These are phyloP conservation scores for Gymnopus androsaceus DNA, from an alignment of 1,284 basidiomycete genomes.

Conservation along the genomic window DNA sequence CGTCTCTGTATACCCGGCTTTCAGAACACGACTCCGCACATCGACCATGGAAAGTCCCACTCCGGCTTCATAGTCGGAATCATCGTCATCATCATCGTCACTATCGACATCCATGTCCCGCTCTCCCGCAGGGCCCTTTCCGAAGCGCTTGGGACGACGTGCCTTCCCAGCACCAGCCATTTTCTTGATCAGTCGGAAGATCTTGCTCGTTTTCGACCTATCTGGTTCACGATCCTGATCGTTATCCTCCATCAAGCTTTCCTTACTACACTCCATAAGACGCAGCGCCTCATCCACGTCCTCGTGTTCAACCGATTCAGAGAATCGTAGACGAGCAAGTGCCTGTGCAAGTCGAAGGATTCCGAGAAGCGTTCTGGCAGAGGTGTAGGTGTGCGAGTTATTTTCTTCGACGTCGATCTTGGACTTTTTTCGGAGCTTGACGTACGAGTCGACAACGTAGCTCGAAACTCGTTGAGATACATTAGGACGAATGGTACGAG, in stretches of 20 bases:
- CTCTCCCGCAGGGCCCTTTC: constrained; percentile 69
- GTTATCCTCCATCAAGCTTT: constrained; percentile 81
- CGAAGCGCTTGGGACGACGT: constrained; percentile 45
- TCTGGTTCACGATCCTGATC: constrained; percentile 73
- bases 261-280: constrained; percentile 96
- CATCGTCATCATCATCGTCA: constrained; percentile 61
- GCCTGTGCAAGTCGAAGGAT: constrained; percentile 95
- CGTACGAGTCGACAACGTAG: constrained; percentile 95
- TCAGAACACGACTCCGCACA: constrained; percentile 80
- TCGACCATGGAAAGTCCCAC: constrained; percentile 78
- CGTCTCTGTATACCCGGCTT: constrained; percentile 87
- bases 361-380: constrained; percentile 94
- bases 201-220: constrained; percentile 76
- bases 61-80: constrained; percentile 56
- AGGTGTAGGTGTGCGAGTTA: constrained; percentile 92
- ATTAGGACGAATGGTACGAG: constrained; percentile 86
- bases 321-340: constrained; percentile 87
- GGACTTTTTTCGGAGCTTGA: constrained; percentile 88
- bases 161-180: constrained; percentile 59
- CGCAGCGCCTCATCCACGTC: constrained; percentile 98
- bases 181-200: constrained; percentile 87
- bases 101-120: constrained; percentile 70
- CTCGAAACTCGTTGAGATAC: constrained; percentile 87
- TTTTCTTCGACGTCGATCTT: constrained; percentile 91
- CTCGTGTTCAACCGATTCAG: constrained; percentile 75